phyloP scores from a whole-genome alignment of 164 flowering plant species.

The Cinnamomum chago region DNA sequence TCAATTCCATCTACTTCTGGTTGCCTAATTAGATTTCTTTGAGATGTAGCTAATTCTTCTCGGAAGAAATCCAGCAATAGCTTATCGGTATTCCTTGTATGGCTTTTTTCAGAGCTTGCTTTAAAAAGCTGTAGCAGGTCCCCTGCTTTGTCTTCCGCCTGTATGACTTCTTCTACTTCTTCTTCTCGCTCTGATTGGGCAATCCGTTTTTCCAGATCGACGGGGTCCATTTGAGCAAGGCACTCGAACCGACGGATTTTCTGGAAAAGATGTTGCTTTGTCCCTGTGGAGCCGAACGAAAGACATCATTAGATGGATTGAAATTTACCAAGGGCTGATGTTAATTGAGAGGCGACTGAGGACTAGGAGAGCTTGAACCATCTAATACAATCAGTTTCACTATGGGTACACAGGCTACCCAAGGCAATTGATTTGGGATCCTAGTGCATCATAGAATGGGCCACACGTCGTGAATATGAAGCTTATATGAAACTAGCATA shows the following conservation, averaged over 20 bases:
- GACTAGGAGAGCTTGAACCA: no score
- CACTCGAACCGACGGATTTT: constrained; percentile 40
- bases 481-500: no score
- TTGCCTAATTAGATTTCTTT: no score
- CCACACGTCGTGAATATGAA: no score
- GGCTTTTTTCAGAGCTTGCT: constrained; percentile 9
- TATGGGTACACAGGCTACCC: no score
- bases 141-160: constrained; percentile 4
- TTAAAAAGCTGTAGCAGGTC: constrained; percentile 34
- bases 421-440: no score
- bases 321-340: not conserved
- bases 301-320: not conserved
- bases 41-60: constrained; percentile 15
- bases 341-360: no score
- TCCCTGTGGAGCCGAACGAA: constrained; percentile 22
- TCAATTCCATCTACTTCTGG: not conserved
- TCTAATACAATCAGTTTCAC: no score
- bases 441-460: no score
- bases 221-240: constrained; percentile 43
- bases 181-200: constrained; percentile 14
- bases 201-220: constrained; percentile 43
- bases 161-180: not conserved
- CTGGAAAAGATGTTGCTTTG: constrained; percentile 36
- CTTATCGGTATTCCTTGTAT: constrained; percentile 14
- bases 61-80: constrained; percentile 48